Base-by-base conservation (phyloP, 371 early-diverging fungal genomes). In the Cokeromyces recurvatus region DNA sequence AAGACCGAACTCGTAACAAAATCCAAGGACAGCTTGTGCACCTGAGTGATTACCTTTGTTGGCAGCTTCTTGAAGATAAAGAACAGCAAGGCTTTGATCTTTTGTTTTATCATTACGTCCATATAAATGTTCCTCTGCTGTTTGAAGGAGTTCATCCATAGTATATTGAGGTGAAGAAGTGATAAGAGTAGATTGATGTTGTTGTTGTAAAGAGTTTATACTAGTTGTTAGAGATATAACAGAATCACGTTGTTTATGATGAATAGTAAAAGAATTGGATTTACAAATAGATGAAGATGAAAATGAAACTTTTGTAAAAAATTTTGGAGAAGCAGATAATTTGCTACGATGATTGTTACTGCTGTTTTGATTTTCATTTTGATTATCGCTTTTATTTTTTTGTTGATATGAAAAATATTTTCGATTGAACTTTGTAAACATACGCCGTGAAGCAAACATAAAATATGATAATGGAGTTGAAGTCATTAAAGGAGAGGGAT, bases 1-100 rank as follows among this genome's bases (percentile, higher is more conserved):
- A 8, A 89, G 64, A 0, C 89, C 91, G 67, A 91, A 91, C 55
- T 95, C 96, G 62, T 74, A 75, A 48, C 86, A 85, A 43, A 84
- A 85, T 14, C 81, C 86, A 20, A 84, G 65, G 1, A 80, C 62
- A 7, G 77, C 80, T 21, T 63, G 63, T 2, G 84, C 77, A 22
- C 66, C 66, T 5, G 65, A 36, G 46, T 68, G 63, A 2, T 77
- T 70, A 16, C n/a, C 14, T 6, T 69, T 51, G 4, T 53, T 46
- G 6, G 72, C 11, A 17, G 43, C 55, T 8, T 77, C 73, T 25
- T 68, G 58, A 43, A 62, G 49, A 24, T 65, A 77, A 45, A 69
- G 66, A 19, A 77, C 62, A 34, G 35, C 35, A n/a, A 34, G 14
- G 4, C 14, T 81, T 77, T 74, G 66, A 35, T 77, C 66, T 53